Percentiles rank a stretch among this genome's conserved stretches.
These are phyloP conservation scores for Pulveroboletus ravenelii DNA, from an alignment of 768 basidiomycete species.

Conservation along the genomic window DNA sequence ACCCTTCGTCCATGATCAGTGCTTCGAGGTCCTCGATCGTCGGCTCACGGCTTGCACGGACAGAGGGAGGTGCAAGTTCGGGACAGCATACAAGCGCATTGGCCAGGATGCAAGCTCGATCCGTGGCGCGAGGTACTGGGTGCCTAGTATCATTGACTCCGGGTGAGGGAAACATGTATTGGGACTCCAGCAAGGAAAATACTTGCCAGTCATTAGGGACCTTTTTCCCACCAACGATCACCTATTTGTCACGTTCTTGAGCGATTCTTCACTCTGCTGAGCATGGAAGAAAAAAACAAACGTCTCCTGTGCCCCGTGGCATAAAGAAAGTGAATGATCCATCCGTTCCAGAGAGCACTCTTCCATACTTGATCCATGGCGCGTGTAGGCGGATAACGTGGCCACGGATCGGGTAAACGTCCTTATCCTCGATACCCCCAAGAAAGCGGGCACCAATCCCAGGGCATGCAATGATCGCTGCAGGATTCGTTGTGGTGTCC, in stretches of 20 bases:
- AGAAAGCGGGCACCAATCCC: constrained; percentile 57
- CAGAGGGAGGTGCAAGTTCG: constrained; percentile 52
- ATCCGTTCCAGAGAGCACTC: constrained; percentile 27
- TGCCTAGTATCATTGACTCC: constrained; percentile 39
- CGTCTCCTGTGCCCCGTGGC: constrained; percentile 37
- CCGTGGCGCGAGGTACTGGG: constrained; percentile 59
- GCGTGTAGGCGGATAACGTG: constrained; percentile 42
- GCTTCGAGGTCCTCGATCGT: constrained; percentile 46
- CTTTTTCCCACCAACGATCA: constrained; percentile 60
- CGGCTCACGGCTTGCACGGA: constrained; percentile 42
- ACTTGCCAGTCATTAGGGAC: constrained; percentile 56
- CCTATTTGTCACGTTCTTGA: constrained; percentile 22
- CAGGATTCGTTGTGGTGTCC: constrained; percentile 7
- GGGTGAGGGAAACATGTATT: background rate
- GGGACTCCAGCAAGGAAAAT: background rate
- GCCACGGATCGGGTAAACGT: constrained; percentile 44
- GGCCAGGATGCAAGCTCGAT: constrained; percentile 53
- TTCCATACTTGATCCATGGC: constrained; percentile 44
- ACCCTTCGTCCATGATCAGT: constrained; percentile 47
- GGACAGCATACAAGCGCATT: constrained; percentile 49
- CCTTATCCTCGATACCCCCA: constrained; percentile 48
- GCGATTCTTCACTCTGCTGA: no score
- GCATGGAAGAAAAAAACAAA: constrained; percentile 19
- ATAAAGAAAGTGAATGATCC: constrained; percentile 35
- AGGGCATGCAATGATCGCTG: constrained; percentile 61